These are phyloP conservation scores for Coprinellus aureogranulatus DNA, from an alignment of 768 basidiomycete genomes.

Conservation along the genomic window DNA sequence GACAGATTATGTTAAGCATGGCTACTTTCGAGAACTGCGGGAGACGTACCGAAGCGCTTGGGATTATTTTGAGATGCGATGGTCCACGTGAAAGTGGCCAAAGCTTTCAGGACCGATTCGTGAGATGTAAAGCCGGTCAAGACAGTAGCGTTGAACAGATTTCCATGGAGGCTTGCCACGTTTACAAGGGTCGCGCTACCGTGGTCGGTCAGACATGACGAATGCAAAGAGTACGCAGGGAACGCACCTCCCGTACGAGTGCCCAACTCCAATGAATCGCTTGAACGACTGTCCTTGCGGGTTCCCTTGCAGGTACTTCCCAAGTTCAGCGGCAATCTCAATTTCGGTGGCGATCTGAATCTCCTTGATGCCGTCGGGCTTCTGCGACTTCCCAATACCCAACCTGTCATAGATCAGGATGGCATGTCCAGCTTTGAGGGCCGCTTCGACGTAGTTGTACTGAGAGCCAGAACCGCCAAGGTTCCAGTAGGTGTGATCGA, in stretches of 20 bases:
- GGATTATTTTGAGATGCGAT: neutral
- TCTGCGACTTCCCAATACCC: neutral
- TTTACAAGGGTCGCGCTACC: neutral
- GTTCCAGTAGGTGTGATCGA: neutral
- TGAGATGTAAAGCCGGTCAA: neutral
- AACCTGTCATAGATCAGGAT: neutral
- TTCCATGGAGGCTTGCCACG: neutral
- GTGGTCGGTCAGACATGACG: too few species aligned
- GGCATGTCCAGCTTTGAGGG: neutral
- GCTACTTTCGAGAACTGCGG: neutral
- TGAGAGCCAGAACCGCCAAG: neutral
- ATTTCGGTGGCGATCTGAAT: neutral
- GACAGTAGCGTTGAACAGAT: neutral
- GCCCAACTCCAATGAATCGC: neutral
- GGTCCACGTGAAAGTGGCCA: neutral
- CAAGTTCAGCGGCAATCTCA: neutral
- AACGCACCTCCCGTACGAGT: neutral
- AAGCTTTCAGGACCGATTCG: neutral
- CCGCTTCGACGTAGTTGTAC: neutral
- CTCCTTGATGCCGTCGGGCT: neutral
- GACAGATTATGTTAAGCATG: neutral
- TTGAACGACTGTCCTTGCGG: neutral
- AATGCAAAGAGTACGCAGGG: too few species aligned
- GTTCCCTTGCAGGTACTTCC: neutral
- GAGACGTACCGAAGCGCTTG: neutral